Conservation (phyloP, 2,329 filamentous ascomycete genomes). For the Stagonosporopsis cucurbitacearum region DNA sequence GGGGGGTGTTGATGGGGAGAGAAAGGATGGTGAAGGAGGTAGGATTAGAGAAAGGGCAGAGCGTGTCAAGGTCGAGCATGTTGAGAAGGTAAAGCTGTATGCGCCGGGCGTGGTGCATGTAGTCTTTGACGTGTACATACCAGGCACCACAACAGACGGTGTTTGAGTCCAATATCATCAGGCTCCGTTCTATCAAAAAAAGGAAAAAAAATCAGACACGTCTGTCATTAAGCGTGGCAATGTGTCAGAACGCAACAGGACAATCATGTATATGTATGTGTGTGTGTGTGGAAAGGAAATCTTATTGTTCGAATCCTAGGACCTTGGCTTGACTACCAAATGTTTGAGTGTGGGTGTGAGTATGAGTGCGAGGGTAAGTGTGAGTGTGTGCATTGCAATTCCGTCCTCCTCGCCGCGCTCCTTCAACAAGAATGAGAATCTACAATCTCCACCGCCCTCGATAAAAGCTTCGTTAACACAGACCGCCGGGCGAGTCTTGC, state of each 20-base stretch:
- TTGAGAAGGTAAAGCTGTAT: conserved; percentile 63
- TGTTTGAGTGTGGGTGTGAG: neutral
- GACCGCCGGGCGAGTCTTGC: neutral
- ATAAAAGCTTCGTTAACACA: neutral
- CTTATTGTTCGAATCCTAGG: neutral
- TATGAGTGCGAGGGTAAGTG: no score
- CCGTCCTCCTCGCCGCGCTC: neutral
- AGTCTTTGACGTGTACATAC: conserved; percentile 61
- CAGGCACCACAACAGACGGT: neutral
- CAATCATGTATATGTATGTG: no score
- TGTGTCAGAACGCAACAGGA: no score
- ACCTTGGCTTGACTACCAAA: neutral
- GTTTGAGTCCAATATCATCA: no score
- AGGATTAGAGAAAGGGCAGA: no score
- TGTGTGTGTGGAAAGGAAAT: no score
- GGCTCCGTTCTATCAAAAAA: no score
- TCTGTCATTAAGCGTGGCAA: no score
- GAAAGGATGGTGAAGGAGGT: no score
- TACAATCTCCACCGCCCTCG: neutral
- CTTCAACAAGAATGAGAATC: neutral
- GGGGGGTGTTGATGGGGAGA: no score
- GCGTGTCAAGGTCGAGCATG: conserved; percentile 56
- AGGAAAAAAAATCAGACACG: no score
- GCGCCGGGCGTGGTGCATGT: conserved; percentile 67
- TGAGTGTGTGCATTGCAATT: neutral